Evolutionary conservation across 345 rosid genomes (phyloP), one percentile per base, ranked within the genome.

Genomic region (Acer yangbiense): DNA sequence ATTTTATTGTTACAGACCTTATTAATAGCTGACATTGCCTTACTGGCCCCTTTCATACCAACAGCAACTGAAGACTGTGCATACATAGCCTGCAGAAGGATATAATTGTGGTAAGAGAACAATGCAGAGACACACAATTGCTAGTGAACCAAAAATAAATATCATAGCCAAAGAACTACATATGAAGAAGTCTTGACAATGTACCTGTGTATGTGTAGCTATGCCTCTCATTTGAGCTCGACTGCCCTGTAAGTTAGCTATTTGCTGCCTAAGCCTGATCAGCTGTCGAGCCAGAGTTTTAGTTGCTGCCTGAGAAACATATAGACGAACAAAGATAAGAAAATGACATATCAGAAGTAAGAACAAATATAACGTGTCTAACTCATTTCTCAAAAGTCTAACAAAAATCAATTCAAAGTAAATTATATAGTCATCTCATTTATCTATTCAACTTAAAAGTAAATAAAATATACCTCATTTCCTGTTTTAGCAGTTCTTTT

Each of bases 171-270:
- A 48, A 60, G 69, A 68, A 21, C 46, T 18, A 27, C 16, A 43
- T 76, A 27, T 43, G 46, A 21, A 10, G 27, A 8, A 10, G 71
- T 18, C 41, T 50, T 61, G 27, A 62, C 32, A 55, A 46, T 52
- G 57, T 58, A 93, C 99, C 92, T 93, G 99, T 0, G 99, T 93
- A 84, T 95, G 99, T 82, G 99, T 95, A 70, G 99, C 95, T 27
- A 95, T 88, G 85, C 99, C 99, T 88, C 98, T 87, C 91, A 95
- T 91, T 81, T 95, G 99, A 87, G 98, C 98, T 82, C 97, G 90
- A 85, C 99, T 95, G 46, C 97, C 92, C 85, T 95, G 98, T 79
- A 95, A 86, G 69, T 91, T 92, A 65, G 91, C 87, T 74, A 95
- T 95, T 82, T 95, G 99, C 75, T 95, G 97, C 80, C 98, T 93